Evolutionary conservation across 2,329 filamentous ascomycete species (phyloP).

Genomic region (Xylaria sp.): DNA sequence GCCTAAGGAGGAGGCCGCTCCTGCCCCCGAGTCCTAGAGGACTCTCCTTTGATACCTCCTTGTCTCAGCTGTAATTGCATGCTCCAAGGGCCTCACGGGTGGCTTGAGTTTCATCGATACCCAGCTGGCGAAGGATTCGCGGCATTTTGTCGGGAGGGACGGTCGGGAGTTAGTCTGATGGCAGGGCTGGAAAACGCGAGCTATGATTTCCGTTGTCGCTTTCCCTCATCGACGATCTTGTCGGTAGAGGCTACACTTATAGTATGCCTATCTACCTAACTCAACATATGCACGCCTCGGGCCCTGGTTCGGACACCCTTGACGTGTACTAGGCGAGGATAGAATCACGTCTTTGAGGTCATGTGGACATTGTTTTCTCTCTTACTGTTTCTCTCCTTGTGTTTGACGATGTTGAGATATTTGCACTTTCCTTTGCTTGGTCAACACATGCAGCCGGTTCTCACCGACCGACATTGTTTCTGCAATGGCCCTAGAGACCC

Average conservation of each 20-base stretch:
- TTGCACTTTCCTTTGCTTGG: slow-evolving; percentile 40
- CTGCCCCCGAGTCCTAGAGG: slow-evolving; percentile 61
- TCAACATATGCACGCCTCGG: slow-evolving; percentile 34
- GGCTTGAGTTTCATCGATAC: slow-evolving; percentile 39
- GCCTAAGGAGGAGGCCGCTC: slow-evolving; percentile 59
- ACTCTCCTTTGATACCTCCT: slow-evolving; percentile 43
- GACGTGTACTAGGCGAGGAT: slow-evolving; percentile 36
- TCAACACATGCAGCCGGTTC: slow-evolving; percentile 31
- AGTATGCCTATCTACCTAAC: slow-evolving; percentile 38
- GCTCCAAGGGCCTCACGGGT: slow-evolving; percentile 32
- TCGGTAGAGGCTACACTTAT: slow-evolving; percentile 37
- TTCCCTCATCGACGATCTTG: slow-evolving; percentile 33
- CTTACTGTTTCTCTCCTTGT: slow-evolving; percentile 37
- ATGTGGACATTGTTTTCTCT: slow-evolving; percentile 38
- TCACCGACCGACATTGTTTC: slow-evolving; percentile 15
- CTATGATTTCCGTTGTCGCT: slow-evolving; percentile 37
- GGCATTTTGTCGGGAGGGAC: slow-evolving; percentile 40
- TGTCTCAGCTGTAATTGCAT: slow-evolving; percentile 46
- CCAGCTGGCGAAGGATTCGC: slow-evolving; percentile 41
- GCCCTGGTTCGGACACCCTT: slow-evolving; percentile 33
- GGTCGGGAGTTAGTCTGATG: slow-evolving; percentile 42
- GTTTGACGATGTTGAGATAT: slow-evolving; percentile 38
- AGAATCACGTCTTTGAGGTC: slow-evolving; percentile 35
- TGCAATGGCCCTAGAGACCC: slow-evolving; percentile 16
- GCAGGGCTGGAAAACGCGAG: slow-evolving; percentile 42